These are phyloP conservation scores for Poa pratensis DNA, from an alignment of 176 grass and related monocot genomes.

Conservation along the genomic window DNA sequence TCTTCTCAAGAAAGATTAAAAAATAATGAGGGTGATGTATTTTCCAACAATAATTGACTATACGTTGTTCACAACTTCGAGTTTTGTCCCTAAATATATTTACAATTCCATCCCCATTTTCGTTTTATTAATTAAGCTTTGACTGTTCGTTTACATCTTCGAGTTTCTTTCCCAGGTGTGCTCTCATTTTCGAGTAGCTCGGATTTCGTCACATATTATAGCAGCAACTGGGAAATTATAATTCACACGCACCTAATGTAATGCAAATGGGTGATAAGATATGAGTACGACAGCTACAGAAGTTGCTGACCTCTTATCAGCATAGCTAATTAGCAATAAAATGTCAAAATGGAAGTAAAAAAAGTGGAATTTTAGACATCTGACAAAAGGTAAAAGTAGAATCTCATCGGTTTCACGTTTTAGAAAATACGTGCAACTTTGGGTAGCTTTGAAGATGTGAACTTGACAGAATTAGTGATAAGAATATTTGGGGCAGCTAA, in stretches of 20 bases:
- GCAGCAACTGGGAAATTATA: slow-evolving; percentile 4
- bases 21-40: background rate
- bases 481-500: background rate
- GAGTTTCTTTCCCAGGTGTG: slow-evolving; percentile 20
- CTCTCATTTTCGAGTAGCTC: slow-evolving; percentile 6
- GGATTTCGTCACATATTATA: background rate
- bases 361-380: background rate
- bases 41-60: slow-evolving; percentile 11
- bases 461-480: background rate
- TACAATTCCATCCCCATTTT: background rate
- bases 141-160: slow-evolving; percentile 12
- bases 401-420: background rate
- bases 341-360: background rate
- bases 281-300: background rate
- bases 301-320: slow-evolving; percentile 9
- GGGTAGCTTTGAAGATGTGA: background rate
- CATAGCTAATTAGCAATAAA: background rate
- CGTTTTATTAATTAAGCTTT: slow-evolving; percentile 2
- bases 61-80: slow-evolving; percentile 14
- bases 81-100: slow-evolving; percentile 6
- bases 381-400: background rate
- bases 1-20: background rate
- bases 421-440: background rate
- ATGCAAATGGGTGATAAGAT: background rate
- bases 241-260: background rate